These are phyloP conservation scores for Fusarium hostae DNA, from an alignment of 2,329 filamentous ascomycete species.

Conservation along the genomic window DNA sequence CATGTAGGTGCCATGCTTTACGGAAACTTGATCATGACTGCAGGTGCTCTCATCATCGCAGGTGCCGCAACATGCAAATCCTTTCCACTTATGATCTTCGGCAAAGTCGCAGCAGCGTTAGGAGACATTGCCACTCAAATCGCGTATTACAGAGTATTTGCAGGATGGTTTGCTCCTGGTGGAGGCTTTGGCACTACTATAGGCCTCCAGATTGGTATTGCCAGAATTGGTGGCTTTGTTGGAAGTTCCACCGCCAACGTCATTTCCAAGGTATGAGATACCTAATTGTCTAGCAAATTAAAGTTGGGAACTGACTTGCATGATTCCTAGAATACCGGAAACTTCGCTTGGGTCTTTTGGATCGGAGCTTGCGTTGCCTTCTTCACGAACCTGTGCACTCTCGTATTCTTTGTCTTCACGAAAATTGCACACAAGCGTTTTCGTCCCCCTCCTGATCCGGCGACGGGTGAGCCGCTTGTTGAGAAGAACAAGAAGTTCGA, in stretches of 20 bases:
- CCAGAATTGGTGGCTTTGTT: fast-evolving
- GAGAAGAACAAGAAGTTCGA: not conserved
- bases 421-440: not conserved
- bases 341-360: not conserved
- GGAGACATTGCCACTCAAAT: not conserved
- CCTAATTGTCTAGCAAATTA: fast-evolving
- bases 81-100: not conserved
- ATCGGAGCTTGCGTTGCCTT: not conserved
- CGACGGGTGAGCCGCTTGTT: not conserved
- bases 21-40: not conserved
- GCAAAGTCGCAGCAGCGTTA: not conserved
- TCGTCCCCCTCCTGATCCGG: not conserved
- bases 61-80: not conserved
- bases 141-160: not conserved
- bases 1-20: not conserved
- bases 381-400: not conserved
- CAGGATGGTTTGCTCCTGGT: not conserved
- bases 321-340: not conserved
- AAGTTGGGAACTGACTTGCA: fast-evolving
- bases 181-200: not conserved
- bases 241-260: not conserved
- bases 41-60: fast-evolving
- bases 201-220: not conserved
- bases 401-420: not conserved
- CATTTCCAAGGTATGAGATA: not conserved